phyloP scores from a whole-genome alignment of 495 filamentous ascomycete species.

The Podospora tetraspora region DNA sequence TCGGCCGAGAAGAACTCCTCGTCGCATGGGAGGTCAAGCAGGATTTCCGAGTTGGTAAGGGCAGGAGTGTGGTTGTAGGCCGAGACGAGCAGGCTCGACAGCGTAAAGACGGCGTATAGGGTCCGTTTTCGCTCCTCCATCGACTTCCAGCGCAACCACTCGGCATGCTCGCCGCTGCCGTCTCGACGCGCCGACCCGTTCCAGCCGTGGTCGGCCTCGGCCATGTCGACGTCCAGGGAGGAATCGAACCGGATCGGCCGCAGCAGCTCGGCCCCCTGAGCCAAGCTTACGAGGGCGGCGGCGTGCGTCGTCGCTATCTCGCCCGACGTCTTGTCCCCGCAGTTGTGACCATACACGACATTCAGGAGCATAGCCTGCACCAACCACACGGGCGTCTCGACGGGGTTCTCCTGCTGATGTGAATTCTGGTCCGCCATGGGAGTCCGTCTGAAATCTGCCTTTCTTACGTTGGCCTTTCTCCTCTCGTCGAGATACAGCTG shows the following conservation, averaged over 20 bases:
- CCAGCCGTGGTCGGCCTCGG: slow-evolving; percentile 47
- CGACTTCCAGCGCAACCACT: slow-evolving; percentile 86
- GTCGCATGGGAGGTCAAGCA: slow-evolving; percentile 86
- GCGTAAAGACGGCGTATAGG: slow-evolving; percentile 81
- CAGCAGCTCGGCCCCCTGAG: slow-evolving; percentile 75
- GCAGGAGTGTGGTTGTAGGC: slow-evolving; percentile 89
- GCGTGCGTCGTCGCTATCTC: slow-evolving; percentile 92
- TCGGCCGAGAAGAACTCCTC: slow-evolving; percentile 89
- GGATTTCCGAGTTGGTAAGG: slow-evolving; percentile 90
- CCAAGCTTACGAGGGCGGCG: slow-evolving; percentile 83
- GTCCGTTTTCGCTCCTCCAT: slow-evolving; percentile 92
- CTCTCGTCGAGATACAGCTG: slow-evolving; percentile 89
- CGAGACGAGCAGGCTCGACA: slow-evolving; percentile 86
- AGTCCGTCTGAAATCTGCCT: slow-evolving; percentile 62
- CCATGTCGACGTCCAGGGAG: slow-evolving; percentile 38
- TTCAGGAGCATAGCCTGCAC: slow-evolving; percentile 99
- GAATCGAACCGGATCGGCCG: slow-evolving; percentile 46
- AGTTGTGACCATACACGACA: slow-evolving; percentile 93
- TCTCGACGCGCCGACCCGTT: slow-evolving; percentile 35
- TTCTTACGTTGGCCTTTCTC: slow-evolving; percentile 81
- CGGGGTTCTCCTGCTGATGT: slow-evolving; percentile 56
- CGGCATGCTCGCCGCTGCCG: slow-evolving; percentile 64
- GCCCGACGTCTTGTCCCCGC: slow-evolving; percentile 81
- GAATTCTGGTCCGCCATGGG: slow-evolving; percentile 43
- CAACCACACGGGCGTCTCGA: slow-evolving; percentile 88